Base-by-base conservation (phyloP, 768 basidiomycete species). In the Calocybe cyanea region DNA sequence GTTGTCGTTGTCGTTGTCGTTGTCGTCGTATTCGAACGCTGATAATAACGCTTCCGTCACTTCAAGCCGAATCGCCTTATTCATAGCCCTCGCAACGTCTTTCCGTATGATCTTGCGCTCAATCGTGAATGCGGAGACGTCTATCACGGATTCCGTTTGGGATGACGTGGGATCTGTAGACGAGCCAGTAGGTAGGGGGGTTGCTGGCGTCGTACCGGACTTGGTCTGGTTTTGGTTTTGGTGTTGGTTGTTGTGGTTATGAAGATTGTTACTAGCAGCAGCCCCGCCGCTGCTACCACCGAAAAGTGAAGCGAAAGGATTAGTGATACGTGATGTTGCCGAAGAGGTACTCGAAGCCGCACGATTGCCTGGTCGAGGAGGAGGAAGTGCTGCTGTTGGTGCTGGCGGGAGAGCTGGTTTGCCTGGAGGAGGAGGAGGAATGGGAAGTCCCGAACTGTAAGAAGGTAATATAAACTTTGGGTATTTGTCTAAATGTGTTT, bases 271-370 rank as follows among this genome's bases (percentile, higher is more conserved):
- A 65, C 57, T 18, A 56, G n/a, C n/a, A n/a, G n/a, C n/a, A n/a
- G 57, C 46, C 56, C 57, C 46, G 57, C 67, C 11, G 8, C 80
- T 84, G 17, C 34, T 14, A 56, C 67, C 15, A 4, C 81, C 86
- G 54, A 90, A 91, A n/a, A 93, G 72, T 1, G 85, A 84, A 0
- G 87, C 84, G 54, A 93, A 92, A 0, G 89, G 83, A 55, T 85
- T 86, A 20, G 76, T 63, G 9, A 90, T 71, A 0, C 87, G 73
- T 0, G 80, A 71, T 0, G 70, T 38, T 17, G 59, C 38, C 14
- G 59, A 34, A 35, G 52, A 43, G 30, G 48, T 20, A 14, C 54
- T 46, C 24, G 61, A 45, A 2, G 53, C 52, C 6, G 57, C 28
- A 14, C 67, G 65, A 15, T 43, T 51, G 10, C 51, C 51, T 25